Conservation (phyloP, 2,329 filamentous ascomycete genomes). For the Cladosporium austrohemisphaericum region DNA sequence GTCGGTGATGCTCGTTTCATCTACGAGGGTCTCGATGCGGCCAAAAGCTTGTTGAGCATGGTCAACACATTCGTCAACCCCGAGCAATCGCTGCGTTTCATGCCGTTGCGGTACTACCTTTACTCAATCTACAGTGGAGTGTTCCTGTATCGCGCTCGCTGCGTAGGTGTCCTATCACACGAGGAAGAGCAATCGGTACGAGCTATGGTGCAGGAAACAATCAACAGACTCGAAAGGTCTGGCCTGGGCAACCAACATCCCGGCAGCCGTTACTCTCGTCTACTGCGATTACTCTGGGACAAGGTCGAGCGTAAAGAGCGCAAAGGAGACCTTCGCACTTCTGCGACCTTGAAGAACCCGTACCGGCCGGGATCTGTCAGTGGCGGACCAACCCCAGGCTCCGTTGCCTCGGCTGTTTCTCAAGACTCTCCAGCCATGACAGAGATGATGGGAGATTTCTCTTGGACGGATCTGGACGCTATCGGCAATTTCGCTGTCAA, state of each 20-base stretch:
- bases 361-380: conserved; percentile 39
- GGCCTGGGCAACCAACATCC: conserved; percentile 46
- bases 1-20: conserved; percentile 49
- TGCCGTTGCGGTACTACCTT: conserved; percentile 48
- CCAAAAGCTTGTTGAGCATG: conserved; percentile 48
- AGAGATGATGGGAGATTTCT: conserved; percentile 47
- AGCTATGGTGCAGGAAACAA: conserved; percentile 46
- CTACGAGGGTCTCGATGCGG: conserved; percentile 49
- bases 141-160: conserved; percentile 47
- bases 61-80: conserved; percentile 49
- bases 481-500: conserved; percentile 48
- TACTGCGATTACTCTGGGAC: conserved; percentile 47
- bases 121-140: conserved; percentile 49
- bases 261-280: conserved; percentile 44
- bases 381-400: conserved; percentile 32
- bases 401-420: conserved; percentile 20
- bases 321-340: conserved; percentile 15
- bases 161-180: conserved; percentile 45
- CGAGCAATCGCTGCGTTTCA: conserved; percentile 44
- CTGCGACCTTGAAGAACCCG: conserved; percentile 32
- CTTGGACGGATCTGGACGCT: conserved; percentile 47
- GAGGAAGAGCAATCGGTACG: conserved; percentile 47
- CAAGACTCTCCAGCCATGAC: conserved; percentile 40
- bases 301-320: conserved; percentile 40
- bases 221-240: conserved; percentile 42